phyloP scores from a whole-genome alignment of 163 green algal species.

The Volvox carteri region DNA sequence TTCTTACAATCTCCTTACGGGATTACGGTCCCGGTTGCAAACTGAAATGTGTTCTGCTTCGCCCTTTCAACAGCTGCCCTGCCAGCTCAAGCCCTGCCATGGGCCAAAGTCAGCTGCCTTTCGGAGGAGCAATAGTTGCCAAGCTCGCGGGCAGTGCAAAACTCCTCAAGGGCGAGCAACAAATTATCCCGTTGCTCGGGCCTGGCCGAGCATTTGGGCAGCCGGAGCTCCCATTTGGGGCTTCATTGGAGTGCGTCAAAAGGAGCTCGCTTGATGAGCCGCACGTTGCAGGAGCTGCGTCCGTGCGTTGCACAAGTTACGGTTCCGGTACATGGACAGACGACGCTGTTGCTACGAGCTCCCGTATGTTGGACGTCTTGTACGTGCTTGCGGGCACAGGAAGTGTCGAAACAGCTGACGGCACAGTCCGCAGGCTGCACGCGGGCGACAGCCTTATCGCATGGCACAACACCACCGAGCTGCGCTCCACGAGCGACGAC shows the following conservation, averaged over 20 bases:
- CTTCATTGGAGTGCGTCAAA: slow-evolving; percentile 34
- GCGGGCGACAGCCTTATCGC: slow-evolving; percentile 45
- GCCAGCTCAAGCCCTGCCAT: neutral
- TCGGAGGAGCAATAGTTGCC: slow-evolving; percentile 42
- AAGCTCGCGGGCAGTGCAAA: slow-evolving; percentile 27
- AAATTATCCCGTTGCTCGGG: neutral
- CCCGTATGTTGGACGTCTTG: slow-evolving; percentile 31
- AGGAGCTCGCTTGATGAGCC: neutral
- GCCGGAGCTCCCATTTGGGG: slow-evolving; percentile 22
- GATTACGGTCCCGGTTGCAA: neutral
- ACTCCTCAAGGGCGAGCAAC: neutral
- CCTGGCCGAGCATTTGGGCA: neutral
- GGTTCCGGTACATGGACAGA: slow-evolving; percentile 12
- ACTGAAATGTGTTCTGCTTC: neutral
- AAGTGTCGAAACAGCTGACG: neutral
- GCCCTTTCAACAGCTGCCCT: neutral
- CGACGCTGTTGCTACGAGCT: neutral
- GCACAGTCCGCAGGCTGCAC: slow-evolving; percentile 7
- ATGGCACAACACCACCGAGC: slow-evolving; percentile 45
- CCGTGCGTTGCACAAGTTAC: neutral
- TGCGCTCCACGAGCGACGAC: neutral
- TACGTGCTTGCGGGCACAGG: slow-evolving; percentile 31
- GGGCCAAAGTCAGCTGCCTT: slow-evolving; percentile 9
- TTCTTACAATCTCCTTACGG: neutral
- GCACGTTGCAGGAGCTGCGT: neutral